Percentiles rank a stretch among this genome's conserved stretches.
Conservation (phyloP, 441 rosid genomes). For the Populus hybrid region DNA sequence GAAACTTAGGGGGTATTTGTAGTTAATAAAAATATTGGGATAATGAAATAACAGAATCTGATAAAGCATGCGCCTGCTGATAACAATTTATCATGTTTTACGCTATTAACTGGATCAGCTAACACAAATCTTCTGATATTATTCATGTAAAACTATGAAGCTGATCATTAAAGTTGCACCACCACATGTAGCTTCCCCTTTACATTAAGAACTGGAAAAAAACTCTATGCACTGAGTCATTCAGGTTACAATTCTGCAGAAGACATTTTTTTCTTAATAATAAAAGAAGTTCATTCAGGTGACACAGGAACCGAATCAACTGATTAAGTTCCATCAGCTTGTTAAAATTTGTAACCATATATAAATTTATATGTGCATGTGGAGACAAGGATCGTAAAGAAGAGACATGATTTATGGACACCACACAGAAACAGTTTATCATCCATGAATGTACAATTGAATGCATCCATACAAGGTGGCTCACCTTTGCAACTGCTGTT, state of each 20-base stretch:
- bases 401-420: not conserved
- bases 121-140: constrained; percentile 2
- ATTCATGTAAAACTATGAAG: not conserved
- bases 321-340: not conserved
- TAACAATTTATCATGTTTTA: not conserved
- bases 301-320: not conserved
- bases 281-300: not conserved
- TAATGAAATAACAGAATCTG: not conserved
- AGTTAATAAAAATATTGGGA: not conserved
- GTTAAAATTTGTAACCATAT: not conserved
- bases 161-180: not conserved
- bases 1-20: constrained; percentile 6
- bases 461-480: not conserved
- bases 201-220: not conserved
- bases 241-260: not conserved
- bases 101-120: not conserved
- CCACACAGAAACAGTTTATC: not conserved
- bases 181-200: not conserved
- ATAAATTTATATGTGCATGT: not conserved
- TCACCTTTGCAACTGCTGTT: constrained; percentile 98
- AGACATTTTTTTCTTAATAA: not conserved
- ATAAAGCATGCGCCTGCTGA: not conserved
- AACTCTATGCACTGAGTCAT: not conserved
- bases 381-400: constrained; percentile 4
- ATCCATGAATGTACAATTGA: constrained; percentile 1